Evolutionary conservation across 305 asterid species (phyloP).

Genomic region (Stenogyne calaminthoides): DNA sequence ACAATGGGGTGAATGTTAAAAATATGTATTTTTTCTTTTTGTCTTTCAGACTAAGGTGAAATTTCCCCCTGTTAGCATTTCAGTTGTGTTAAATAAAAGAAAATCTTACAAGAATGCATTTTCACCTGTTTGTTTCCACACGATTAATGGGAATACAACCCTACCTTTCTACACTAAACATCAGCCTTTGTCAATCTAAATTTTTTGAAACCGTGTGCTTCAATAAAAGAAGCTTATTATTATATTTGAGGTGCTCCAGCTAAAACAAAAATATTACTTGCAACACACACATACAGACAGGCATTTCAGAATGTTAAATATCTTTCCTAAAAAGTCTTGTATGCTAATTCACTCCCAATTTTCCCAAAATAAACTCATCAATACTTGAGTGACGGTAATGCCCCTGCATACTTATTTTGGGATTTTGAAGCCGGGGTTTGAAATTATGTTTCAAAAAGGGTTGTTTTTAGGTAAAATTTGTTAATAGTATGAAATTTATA

Average conservation of each 20-base stretch:
- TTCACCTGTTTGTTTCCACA: neutral
- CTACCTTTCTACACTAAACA: slow-evolving; percentile 5
- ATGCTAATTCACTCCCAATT: too few relatives aligned
- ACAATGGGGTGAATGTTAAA: too few relatives aligned
- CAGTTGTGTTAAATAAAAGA: neutral
- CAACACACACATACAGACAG: neutral
- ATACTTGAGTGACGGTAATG: too few relatives aligned
- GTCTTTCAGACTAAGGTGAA: neutral
- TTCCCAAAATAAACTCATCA: too few relatives aligned
- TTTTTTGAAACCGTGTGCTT: neutral
- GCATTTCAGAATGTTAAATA: neutral
- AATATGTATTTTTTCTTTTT: too few relatives aligned
- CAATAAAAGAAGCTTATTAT: neutral
- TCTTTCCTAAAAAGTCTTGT: too few relatives aligned
- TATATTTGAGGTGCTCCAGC: too few relatives aligned
- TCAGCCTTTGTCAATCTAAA: neutral
- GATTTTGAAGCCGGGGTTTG: too few relatives aligned
- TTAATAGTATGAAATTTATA: too few relatives aligned
- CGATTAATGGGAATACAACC: slow-evolving; percentile 1
- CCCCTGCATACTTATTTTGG: too few relatives aligned
- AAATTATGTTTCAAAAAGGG: too few relatives aligned
- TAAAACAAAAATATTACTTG: neutral
- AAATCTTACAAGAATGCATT: neutral
- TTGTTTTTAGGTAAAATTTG: too few relatives aligned
- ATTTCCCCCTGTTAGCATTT: neutral